Evolutionary conservation across 2,329 filamentous ascomycete genomes (phyloP).

Genomic region (Neonectria hederae): DNA sequence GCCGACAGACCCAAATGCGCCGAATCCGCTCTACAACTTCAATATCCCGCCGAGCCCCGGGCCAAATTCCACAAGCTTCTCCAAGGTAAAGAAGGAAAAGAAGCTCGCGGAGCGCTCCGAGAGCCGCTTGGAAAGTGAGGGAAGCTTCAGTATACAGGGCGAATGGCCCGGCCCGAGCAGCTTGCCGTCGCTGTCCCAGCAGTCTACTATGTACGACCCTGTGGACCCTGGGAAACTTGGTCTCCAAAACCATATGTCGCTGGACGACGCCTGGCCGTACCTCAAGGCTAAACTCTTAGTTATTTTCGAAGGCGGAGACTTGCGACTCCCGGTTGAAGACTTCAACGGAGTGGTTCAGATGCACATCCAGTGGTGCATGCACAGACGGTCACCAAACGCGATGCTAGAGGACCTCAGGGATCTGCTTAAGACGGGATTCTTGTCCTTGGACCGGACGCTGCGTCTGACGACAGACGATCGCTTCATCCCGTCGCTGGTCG

Average conservation of each 20-base stretch:
- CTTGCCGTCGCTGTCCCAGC: conserved; percentile 55
- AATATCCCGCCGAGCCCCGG: conserved; percentile 77
- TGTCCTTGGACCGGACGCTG: conserved; percentile 84
- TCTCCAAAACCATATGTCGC: conserved; percentile 74
- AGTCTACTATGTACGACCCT: conserved; percentile 61
- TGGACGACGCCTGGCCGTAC: conserved; percentile 85
- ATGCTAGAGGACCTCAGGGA: conserved; percentile 82
- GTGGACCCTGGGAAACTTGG: conserved; percentile 63
- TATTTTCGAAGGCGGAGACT: conserved; percentile 83
- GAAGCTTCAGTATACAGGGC: conserved; percentile 50
- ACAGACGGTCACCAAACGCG: conserved; percentile 74
- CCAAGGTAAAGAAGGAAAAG: conserved; percentile 88
- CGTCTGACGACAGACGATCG: conserved; percentile 82
- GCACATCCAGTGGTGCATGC: conserved; percentile 81
- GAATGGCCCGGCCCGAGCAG: conserved; percentile 66
- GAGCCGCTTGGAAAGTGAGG: conserved; percentile 63
- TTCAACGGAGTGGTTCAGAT: conserved; percentile 83
- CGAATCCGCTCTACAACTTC: conserved; percentile 82
- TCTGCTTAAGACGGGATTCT: conserved; percentile 82
- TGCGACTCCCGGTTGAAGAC: conserved; percentile 83
- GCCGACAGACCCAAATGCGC: conserved; percentile 78
- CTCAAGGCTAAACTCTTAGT: conserved; percentile 79
- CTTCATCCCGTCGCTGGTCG: conserved; percentile 88
- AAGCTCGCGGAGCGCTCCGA: conserved; percentile 75
- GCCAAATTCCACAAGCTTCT: conserved; percentile 72